Percentiles rank a stretch among this genome's conserved stretches.
These are phyloP conservation scores for Capronia epimyces DNA, from an alignment of 2,329 filamentous ascomycete genomes.

Conservation along the genomic window DNA sequence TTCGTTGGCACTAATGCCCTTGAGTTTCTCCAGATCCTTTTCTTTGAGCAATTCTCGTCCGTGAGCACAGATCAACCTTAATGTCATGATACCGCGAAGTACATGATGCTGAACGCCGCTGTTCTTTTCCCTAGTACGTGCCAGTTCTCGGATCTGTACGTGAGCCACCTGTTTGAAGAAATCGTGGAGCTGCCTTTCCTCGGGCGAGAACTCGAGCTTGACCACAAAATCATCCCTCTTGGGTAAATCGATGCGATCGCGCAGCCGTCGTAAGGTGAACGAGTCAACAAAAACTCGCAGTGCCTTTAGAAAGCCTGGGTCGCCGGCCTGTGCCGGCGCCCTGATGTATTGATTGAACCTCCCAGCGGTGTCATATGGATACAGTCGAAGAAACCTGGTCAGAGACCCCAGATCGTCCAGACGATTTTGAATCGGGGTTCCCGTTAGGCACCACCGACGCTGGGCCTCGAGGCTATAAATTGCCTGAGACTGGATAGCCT, in stretches of 20 bases:
- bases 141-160: conserved; percentile 70
- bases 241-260: conserved; percentile 83
- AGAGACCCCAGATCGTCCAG: conserved; percentile 84
- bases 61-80: conserved; percentile 87
- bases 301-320: conserved; percentile 76
- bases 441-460: conserved; percentile 93
- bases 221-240: conserved; percentile 67
- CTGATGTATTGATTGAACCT: conserved; percentile 77
- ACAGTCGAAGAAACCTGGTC: conserved; percentile 75
- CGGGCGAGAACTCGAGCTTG: conserved; percentile 65
- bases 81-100: conserved; percentile 79
- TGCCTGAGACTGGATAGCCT: conserved; percentile 74
- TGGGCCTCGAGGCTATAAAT: conserved; percentile 73
- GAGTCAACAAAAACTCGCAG: conserved; percentile 85
- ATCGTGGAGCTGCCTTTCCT: conserved; percentile 74
- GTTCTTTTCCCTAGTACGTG: conserved; percentile 64
- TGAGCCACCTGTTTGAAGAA: conserved; percentile 77
- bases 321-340: conserved; percentile 77
- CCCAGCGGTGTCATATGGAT: conserved; percentile 73
- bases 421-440: conserved; percentile 90
- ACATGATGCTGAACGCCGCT: conserved; percentile 69
- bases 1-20: conserved; percentile 74
- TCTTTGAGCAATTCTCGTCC: conserved; percentile 85
- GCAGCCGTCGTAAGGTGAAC: conserved; percentile 85
- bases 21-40: conserved; percentile 72